Base-by-base conservation (phyloP, 202 grass and related monocot species). In the Eragrostis tef region DNA sequence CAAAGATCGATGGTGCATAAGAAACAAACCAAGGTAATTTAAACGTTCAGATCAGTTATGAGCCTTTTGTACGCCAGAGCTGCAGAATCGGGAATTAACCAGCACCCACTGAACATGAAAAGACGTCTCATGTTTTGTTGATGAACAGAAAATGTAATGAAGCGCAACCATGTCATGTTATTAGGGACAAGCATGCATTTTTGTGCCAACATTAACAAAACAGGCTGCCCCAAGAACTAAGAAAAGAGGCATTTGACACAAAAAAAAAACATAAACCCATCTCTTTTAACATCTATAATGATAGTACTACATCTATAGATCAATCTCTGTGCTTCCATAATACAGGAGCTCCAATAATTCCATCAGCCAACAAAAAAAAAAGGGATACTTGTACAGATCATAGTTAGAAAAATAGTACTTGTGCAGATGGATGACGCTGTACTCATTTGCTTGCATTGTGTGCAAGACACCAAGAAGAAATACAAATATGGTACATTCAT, bases 191-290 rank as follows among this genome's bases (percentile, higher is more conserved):
- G 16, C 58, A 65, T 61, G 54, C 26, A 19, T 1, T 22, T 60
- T 49, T 50, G 39, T 34, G 58, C 20, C 6, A 41, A 82, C 17
- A 46, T 29, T 50, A 41, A 65, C 11, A 34, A 56, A 39, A 56
- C 24, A 11, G 45, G 12, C 63, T 67, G 34, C 19, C 50, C 61
- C 77, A 71, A 70, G 6, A 84, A 48, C 26, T 52, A 34, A 78
- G 10, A 11, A 44, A 51, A 34, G 17, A 64, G 56, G 7, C 44
- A 31, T 15, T 16, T 51, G 9, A 29, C 16, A 12, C 6, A 25
- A 26, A 1, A 27, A 20, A 21, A 25, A 61, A 11, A 5, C 54
- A 58, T 24, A 58, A 54, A 20, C 9, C 1, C 11, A 11, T 16
- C 19, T 21, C 9, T 58, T 57, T 24, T 58, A 24, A 58, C 3